phyloP scores from a whole-genome alignment of 2,329 filamentous ascomycete genomes.

The Paradendryphiella salina region DNA sequence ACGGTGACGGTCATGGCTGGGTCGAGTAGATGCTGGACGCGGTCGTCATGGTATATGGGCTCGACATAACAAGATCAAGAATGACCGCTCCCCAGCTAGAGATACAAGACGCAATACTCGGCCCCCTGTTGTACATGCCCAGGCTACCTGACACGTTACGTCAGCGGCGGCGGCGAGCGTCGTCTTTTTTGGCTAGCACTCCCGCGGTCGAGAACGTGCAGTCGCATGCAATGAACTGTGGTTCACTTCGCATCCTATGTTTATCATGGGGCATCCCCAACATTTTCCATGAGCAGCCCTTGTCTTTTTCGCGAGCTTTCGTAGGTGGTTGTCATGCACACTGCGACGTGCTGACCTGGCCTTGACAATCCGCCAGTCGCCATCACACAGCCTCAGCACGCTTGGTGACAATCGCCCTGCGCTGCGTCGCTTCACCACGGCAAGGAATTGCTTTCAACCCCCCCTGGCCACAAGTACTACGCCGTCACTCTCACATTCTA shows the following conservation, averaged over 20 bases:
- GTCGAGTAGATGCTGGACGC: too few species aligned
- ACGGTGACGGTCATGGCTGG: too few species aligned
- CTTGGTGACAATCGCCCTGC: background rate
- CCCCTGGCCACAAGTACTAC: background rate
- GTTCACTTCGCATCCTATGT: background rate
- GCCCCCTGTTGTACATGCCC: too few species aligned
- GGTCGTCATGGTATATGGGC: too few species aligned
- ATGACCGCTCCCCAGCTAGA: background rate
- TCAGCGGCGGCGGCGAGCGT: slow-evolving; percentile 3
- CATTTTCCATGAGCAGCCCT: background rate
- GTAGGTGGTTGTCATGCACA: background rate
- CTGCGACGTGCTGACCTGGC: background rate
- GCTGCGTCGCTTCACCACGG: background rate
- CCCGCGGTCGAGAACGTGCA: slow-evolving; percentile 4
- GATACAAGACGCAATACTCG: background rate
- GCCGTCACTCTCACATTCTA: background rate
- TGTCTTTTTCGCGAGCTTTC: background rate
- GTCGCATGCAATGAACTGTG: background rate
- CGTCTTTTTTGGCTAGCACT: slow-evolving; percentile 13
- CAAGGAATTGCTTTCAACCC: background rate
- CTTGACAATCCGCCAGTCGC: background rate
- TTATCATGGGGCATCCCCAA: background rate
- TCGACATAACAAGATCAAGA: background rate
- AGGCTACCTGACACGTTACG: slow-evolving; percentile 6
- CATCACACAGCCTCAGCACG: background rate